Base-by-base conservation (phyloP, 352 stramenopile genomes). In the Phytophthora fragariaefolia region DNA sequence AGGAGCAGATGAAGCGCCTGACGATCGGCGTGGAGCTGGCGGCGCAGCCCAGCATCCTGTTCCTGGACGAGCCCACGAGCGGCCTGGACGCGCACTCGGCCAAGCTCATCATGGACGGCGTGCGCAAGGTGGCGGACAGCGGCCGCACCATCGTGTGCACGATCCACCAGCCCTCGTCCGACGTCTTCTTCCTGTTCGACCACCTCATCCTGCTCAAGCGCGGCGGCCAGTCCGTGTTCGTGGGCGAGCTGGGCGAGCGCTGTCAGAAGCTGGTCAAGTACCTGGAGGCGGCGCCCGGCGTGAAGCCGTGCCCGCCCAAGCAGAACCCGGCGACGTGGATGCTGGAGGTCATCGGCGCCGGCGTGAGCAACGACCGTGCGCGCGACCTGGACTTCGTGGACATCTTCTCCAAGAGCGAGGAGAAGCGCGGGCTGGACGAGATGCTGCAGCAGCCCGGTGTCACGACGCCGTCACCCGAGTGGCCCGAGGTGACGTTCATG, bases 1-100 rank as follows among this genome's bases (percentile, higher is more conserved):
- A 70, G 27, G 74, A 81, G 60, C 70, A 81, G 59, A 69, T 68
- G 63, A 81, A 81, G 67, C 74, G 74, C 42, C 63, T 82, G 52
- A 77, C 71, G 42, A 88, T 97, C 30, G 91, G 87, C 28, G 84
- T 98, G 23, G 91, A 98, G 58, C 72, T 98, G 30, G 86, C 93
- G 5, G 82, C 82, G 6, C 85, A 89, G 28, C 78, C 90, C 38
- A 77, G 82, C 84, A 27, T 48, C 18, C 59, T 97, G 17, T 95
- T 97, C 69, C 43, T 84, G 23, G 77, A 88, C 52, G 74, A 85
- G 34, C 87, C 87, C 9, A 96, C 82, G 36, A 85, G 66, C 34
- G 90, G 90, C 12, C 59, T 97, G 3, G 91, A 97, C 66, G 80
- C 77, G 17, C 91, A 80, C 63, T 84, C 74, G 17, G 92, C 92